Evolutionary conservation across 495 filamentous ascomycete species (phyloP).

Genomic region (Podospora tetraspora): DNA sequence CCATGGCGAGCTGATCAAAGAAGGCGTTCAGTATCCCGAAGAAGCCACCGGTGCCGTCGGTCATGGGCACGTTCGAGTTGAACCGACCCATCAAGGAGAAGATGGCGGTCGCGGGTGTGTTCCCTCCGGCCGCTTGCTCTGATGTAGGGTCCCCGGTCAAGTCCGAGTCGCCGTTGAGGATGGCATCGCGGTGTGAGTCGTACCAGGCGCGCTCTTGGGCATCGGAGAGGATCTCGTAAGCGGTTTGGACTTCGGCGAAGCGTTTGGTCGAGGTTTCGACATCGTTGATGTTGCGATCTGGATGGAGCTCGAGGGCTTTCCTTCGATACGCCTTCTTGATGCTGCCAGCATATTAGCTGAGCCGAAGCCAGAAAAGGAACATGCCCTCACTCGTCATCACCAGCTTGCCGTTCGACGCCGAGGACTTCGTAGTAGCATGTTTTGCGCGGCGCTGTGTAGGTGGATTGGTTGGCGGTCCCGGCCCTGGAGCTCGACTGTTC

Average conservation of each 20-base stretch:
- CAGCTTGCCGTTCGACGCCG: slow-evolving; percentile 61
- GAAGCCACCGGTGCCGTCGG: slow-evolving; percentile 73
- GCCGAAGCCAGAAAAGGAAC: not conserved
- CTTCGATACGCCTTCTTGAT: slow-evolving; percentile 89
- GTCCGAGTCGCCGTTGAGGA: slow-evolving; percentile 60
- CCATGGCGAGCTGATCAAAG: slow-evolving; percentile 74
- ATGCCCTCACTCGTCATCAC: slow-evolving; percentile 71
- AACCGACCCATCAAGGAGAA: slow-evolving; percentile 68
- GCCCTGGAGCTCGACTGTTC: slow-evolving; percentile 59
- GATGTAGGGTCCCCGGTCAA: slow-evolving; percentile 37
- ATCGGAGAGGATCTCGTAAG: slow-evolving; percentile 93
- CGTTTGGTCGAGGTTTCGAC: slow-evolving; percentile 72
- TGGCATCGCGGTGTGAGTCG: slow-evolving; percentile 83
- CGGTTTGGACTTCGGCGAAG: slow-evolving; percentile 88
- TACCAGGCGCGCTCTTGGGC: slow-evolving; percentile 97
- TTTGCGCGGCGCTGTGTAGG: slow-evolving; percentile 41
- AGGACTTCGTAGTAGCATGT: slow-evolving; percentile 92
- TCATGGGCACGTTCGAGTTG: slow-evolving; percentile 67
- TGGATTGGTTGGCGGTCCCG: slow-evolving; percentile 21
- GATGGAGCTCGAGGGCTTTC: slow-evolving; percentile 90
- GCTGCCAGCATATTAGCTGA: slow-evolving; percentile 38
- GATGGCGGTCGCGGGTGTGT: slow-evolving; percentile 76
- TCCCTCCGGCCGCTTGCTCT: slow-evolving; percentile 57
- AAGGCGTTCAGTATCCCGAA: slow-evolving; percentile 67
- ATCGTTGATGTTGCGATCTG: slow-evolving; percentile 88